Base-by-base conservation (phyloP, 257 asterid species). In the Primulina huaijiensis region DNA sequence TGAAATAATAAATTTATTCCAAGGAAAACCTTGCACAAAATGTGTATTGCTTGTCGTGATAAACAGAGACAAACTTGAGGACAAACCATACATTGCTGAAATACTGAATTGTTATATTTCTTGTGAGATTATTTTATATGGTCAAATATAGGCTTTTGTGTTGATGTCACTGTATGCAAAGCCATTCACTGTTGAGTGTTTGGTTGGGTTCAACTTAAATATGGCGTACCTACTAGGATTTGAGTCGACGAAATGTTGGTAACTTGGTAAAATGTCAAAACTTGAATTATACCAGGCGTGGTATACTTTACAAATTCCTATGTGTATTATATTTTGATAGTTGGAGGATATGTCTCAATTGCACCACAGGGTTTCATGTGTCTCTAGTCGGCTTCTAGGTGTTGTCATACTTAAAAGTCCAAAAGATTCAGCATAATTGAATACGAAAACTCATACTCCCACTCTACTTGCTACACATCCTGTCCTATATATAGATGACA, bases 361-460 rank as follows among this genome's bases (percentile, higher is more conserved):
- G 57, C 17, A 16, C 21, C 57, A 14, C 67, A 74, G 23, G 46
- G 61, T 69, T 60, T 37, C 6, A n/a, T 17, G 60, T 14, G 62
- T 31, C 33, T n/a, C 60, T 33, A 7, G 8, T 46, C 17, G 57
- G 50, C 52, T 35, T 61, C 43, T 38, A 59, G 40, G 38, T 65
- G 38, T 8, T 37, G 27, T 74, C n/a, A 23, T 1, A 56, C 57
- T 64, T 35, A 3, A 50, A 19, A 29, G n/a, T 58, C 19, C 43
- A 52, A 46, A 59, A 65, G 43, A 31, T 33, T 60, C 67, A 46
- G 43, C 46, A 30, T n/a, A 58, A 62, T 53, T 31, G 17, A 72
- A 72, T 40, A 38, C 25, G 29, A 69, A 66, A 76, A 76, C 38
- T 65, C 31, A 56, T 46, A 52, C 5, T 11, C 60, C 60, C 43